Evolutionary conservation across 1,139 yeast genomes (phyloP).

Genomic region (Pichiaceae sp.): DNA sequence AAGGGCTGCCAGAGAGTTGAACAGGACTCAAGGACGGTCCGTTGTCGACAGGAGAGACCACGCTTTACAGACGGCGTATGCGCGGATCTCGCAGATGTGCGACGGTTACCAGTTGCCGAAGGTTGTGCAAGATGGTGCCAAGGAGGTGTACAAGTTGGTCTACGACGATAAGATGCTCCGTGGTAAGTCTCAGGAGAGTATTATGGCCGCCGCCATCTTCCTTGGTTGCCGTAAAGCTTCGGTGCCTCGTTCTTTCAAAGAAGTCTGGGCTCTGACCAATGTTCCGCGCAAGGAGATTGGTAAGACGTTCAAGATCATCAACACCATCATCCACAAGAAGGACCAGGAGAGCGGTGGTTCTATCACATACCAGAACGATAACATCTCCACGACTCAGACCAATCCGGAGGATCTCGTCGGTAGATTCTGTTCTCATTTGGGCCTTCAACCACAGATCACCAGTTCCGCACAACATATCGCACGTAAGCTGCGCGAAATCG

Average conservation of each 20-base stretch:
- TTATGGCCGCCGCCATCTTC: constrained; percentile 94
- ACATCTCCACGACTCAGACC: constrained; percentile 79
- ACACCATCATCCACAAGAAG: constrained; percentile 64
- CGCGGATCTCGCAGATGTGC: constrained; percentile 90
- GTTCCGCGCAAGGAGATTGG: constrained; percentile 95
- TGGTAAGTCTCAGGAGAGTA: constrained; percentile 88
- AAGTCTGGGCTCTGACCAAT: constrained; percentile 89
- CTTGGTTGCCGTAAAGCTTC: constrained; percentile 93
- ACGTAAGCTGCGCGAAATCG: constrained; percentile 79
- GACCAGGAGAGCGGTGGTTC: constrained; percentile 30
- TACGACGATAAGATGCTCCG: constrained; percentile 81
- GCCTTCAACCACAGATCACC: constrained; percentile 75
- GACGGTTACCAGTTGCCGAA: constrained; percentile 93
- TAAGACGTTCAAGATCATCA: constrained; percentile 75
- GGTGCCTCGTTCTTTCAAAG: constrained; percentile 92
- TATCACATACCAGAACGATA: constrained; percentile 35
- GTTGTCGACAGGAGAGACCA: constrained; percentile 83
- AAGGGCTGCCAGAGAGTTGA: constrained; percentile 76
- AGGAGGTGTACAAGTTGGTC: constrained; percentile 89
- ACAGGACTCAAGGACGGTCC: constrained; percentile 80
- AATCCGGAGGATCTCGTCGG: constrained; percentile 92
- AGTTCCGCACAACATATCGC: constrained; percentile 94
- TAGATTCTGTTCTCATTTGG: constrained; percentile 93
- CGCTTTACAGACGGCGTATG: constrained; percentile 81
- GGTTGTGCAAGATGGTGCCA: constrained; percentile 95